Evolutionary conservation across 768 basidiomycete species (phyloP).

Genomic region (Astraeus odoratus): DNA sequence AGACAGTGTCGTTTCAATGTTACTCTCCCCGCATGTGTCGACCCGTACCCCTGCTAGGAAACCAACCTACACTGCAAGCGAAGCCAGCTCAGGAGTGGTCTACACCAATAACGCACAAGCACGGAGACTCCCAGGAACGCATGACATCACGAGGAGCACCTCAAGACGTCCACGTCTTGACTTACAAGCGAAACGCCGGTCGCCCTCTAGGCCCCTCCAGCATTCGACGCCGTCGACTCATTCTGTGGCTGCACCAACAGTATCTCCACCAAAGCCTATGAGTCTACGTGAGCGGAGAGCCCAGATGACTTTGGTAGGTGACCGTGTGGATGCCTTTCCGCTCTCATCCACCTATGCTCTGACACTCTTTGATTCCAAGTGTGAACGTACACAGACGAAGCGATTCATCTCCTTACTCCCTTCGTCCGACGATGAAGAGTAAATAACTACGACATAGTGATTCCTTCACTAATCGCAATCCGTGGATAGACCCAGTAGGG

Average conservation of each 20-base stretch:
- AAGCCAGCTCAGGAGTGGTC: no score
- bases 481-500: not conserved
- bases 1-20: no score
- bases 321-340: not conserved
- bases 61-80: no score
- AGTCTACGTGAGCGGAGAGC: slow-evolving; percentile 27
- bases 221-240: not conserved
- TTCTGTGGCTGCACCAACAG: not conserved
- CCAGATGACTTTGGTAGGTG: slow-evolving; percentile 23
- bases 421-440: slow-evolving; percentile 27
- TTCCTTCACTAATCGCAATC: not conserved
- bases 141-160: not conserved
- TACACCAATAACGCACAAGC: not conserved
- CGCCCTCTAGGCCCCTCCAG: not conserved
- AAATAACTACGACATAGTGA: not conserved
- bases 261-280: slow-evolving; percentile 20
- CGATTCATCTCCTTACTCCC: slow-evolving; percentile 24
- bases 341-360: not conserved
- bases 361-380: slow-evolving; percentile 8
- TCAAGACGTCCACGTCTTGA: not conserved
- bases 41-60: no score
- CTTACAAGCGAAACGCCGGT: not conserved
- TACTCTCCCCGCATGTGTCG: no score
- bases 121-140: not conserved
- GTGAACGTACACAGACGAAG: slow-evolving; percentile 20